Base-by-base conservation (phyloP, 768 basidiomycete genomes). In the Mycena haematopus region DNA sequence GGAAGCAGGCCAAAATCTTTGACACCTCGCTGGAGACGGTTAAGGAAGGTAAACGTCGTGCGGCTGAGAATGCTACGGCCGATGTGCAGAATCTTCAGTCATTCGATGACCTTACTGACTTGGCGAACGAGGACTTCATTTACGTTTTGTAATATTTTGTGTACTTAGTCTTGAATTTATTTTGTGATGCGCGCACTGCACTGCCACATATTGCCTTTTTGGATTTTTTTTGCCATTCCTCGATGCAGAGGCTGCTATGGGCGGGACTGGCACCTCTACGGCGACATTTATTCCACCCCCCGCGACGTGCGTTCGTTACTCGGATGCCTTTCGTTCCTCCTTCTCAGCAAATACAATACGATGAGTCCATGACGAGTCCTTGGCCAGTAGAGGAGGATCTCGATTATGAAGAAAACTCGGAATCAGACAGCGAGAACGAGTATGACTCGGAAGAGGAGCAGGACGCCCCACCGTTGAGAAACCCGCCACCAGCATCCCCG, bases 401-500 rank as follows among this genome's bases (percentile, higher is more conserved):
- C 10, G 22, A 62, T 15, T 38, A 14, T 14, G 56, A 44, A 42
- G 27, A 35, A 3, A 51, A 70, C 2, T 68, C 59, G 45, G 62
- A 42, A 25, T 36, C 36, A 15, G 71, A 65, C 61, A 69, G 47
- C 60, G 62, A 64, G 40, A 53, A 14, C 38, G 21, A 54, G 62
- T 35, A 33, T 31, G 33, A 19, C 13, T 62, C 57, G 22, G 19
- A 56, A 0, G 63, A 69, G 13, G 56, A 65, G 13, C 62, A 63
- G 19, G 31, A 56, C 9, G 45, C 52, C 11, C 74, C 73, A 62
- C 66, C 65, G 73, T 58, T 24, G 11, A 75, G 66, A 44, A 33
- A 58, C 29, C 54, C 65, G 40, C 93, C 93, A 40, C 93, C 93
- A 0, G 75, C 81, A 21, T 90, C 92, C 9, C 86, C 93, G 22